Percentiles rank a stretch among this genome's conserved stretches.
Evolutionary conservation across 1,139 yeast species (phyloP).

Genomic region (Zygoascus hellenicus): DNA sequence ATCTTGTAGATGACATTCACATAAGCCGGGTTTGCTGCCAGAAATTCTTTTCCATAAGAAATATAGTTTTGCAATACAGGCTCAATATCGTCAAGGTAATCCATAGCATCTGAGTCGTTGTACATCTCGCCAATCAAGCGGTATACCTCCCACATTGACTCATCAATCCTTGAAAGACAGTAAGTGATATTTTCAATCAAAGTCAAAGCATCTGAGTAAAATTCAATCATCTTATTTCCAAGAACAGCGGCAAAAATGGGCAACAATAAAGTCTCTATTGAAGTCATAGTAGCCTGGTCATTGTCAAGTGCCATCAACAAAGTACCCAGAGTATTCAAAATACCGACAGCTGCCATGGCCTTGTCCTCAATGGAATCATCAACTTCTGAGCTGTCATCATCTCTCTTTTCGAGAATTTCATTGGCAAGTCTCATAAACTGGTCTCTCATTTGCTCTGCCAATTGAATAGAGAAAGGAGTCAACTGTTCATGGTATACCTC

Average conservation of each 20-base stretch:
- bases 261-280: conserved; percentile 64
- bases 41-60: conserved; percentile 58
- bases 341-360: conserved; percentile 81
- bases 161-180: conserved; percentile 63
- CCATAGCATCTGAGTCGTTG: conserved; percentile 42
- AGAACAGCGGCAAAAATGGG: conserved; percentile 72
- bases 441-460: conserved; percentile 71
- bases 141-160: conserved; percentile 71
- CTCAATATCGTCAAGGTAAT: conserved; percentile 69
- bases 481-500: conserved; percentile 82
- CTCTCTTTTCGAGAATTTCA: conserved; percentile 52
- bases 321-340: conserved; percentile 80
- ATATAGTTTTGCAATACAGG: conserved; percentile 74
- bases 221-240: conserved; percentile 62
- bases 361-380: conserved; percentile 58
- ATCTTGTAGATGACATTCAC: conserved; percentile 27
- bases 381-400: conserved; percentile 30
- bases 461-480: conserved; percentile 88
- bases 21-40: conserved; percentile 36
- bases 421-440: conserved; percentile 71
- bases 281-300: conserved; percentile 58
- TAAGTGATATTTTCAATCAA: conserved; percentile 82
- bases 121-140: conserved; percentile 35
- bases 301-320: conserved; percentile 83
- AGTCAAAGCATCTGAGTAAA: conserved; percentile 76